Evolutionary conservation across 352 stramenopile genomes (phyloP).

Genomic region (Phytophthora parvispora): DNA sequence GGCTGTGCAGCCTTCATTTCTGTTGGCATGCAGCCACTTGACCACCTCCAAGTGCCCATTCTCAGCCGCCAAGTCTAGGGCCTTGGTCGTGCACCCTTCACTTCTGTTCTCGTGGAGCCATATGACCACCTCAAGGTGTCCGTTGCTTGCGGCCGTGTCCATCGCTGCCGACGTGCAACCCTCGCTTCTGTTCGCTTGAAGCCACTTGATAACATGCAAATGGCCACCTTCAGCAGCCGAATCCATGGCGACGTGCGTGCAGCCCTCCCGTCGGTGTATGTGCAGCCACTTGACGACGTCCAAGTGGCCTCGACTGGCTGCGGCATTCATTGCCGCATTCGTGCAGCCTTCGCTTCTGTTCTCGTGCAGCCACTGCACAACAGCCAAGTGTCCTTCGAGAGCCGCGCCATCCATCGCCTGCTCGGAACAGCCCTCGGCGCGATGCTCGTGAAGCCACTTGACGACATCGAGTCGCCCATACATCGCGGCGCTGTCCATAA

Average conservation of each 20-base stretch:
- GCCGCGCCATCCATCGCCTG: slow-evolving; percentile 45
- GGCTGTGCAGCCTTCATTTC: slow-evolving; percentile 31
- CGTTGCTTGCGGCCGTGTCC: slow-evolving; percentile 27
- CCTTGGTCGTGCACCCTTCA: slow-evolving; percentile 32
- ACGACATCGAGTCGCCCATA: slow-evolving; percentile 59
- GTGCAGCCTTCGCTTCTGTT: slow-evolving; percentile 50
- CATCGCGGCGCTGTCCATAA: slow-evolving; percentile 57
- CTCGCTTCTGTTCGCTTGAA: slow-evolving; percentile 49
- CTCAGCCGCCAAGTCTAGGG: slow-evolving; percentile 35
- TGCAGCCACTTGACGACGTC: slow-evolving; percentile 64
- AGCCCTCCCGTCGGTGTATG: slow-evolving; percentile 46
- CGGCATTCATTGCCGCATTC: slow-evolving; percentile 56
- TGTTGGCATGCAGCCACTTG: slow-evolving; percentile 35
- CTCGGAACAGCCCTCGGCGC: slow-evolving; percentile 26
- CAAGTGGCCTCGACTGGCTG: slow-evolving; percentile 52
- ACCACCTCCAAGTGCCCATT: slow-evolving; percentile 42
- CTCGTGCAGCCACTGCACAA: slow-evolving; percentile 50
- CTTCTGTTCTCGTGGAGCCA: slow-evolving; percentile 40
- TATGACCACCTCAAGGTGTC: slow-evolving; percentile 35
- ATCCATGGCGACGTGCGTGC: slow-evolving; percentile 54
- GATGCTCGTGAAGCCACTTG: slow-evolving; percentile 39
- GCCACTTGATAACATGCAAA: slow-evolving; percentile 52
- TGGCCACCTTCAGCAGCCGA: slow-evolving; percentile 48
- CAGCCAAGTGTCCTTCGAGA: slow-evolving; percentile 32
- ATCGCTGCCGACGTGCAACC: slow-evolving; percentile 37